Percentiles rank a stretch among this genome's conserved stretches.
Conservation (phyloP, 345 rosid species). For the Melaleuca alternifolia region DNA sequence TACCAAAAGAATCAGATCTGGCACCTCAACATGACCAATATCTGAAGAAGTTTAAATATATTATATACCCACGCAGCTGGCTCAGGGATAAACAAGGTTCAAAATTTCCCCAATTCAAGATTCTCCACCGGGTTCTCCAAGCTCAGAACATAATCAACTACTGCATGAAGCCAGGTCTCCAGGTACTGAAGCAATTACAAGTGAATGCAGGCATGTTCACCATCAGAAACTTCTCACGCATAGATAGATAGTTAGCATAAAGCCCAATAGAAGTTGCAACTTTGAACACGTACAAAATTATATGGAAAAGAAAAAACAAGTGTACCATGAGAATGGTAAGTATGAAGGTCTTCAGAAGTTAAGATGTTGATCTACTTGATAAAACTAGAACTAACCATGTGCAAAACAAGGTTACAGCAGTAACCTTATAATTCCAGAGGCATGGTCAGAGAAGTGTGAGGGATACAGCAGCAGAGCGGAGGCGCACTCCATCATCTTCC, state of each 20-base stretch:
- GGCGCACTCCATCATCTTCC: constrained; percentile 69
- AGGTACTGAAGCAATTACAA: not conserved
- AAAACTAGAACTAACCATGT: not conserved
- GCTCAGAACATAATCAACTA: not conserved
- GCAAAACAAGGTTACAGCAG: not conserved
- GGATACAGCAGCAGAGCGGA: constrained; percentile 80
- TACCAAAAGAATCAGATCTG: not conserved
- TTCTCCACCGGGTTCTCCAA: not conserved
- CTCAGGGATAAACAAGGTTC: not conserved
- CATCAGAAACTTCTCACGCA: not conserved
- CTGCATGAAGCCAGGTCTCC: not conserved
- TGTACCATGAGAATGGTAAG: not conserved
- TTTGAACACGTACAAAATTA: not conserved
- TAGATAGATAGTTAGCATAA: not conserved
- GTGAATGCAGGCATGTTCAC: not conserved
- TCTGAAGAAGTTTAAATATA: not conserved
- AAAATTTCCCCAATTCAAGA: not conserved
- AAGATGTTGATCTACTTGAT: not conserved
- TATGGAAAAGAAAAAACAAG: not conserved
- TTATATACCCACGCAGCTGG: not conserved
- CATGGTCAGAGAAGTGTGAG: constrained; percentile 33
- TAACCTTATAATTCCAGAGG: not conserved
- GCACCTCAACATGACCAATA: not conserved
- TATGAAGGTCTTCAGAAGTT: not conserved
- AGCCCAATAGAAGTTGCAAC: not conserved